phyloP scores from a whole-genome alignment of 768 basidiomycete genomes.

The Flagelloscypha sp. region DNA sequence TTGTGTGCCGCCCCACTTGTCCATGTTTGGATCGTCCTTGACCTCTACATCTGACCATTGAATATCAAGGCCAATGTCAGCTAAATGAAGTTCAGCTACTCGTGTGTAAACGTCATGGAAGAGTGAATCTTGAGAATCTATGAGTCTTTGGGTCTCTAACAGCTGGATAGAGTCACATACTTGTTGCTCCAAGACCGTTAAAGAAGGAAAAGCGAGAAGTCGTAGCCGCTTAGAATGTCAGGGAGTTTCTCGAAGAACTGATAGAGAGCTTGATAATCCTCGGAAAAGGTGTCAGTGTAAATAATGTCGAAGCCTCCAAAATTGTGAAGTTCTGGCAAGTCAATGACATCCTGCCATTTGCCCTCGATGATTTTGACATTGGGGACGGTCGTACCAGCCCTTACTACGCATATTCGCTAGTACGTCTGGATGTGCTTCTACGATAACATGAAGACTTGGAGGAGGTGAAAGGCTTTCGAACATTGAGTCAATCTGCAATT shows the following conservation, averaged over 20 bases:
- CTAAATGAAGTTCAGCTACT: constrained; percentile 77
- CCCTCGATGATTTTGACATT: constrained; percentile 80
- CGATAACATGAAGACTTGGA: constrained; percentile 76
- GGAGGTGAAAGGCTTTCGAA: constrained; percentile 58
- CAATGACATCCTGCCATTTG: constrained; percentile 88
- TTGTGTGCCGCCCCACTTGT: constrained; percentile 69
- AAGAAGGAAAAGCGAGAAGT: constrained; percentile 90
- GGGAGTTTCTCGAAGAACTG: constrained; percentile 78
- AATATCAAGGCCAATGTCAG: constrained; percentile 72
- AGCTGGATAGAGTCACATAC: constrained; percentile 32
- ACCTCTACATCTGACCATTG: constrained; percentile 80
- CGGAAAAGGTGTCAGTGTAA: constrained; percentile 92
- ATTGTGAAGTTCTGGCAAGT: constrained; percentile 44
- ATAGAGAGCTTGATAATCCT: constrained; percentile 72
- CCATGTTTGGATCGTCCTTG: constrained; percentile 36
- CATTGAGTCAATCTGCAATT: constrained; percentile 65
- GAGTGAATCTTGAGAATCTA: constrained; percentile 50
- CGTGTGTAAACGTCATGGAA: constrained; percentile 90
- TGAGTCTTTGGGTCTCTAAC: constrained; percentile 1
- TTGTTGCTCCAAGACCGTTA: constrained; percentile 94
- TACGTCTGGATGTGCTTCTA: constrained; percentile 92
- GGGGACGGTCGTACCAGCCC: constrained; percentile 72
- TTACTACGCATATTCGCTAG: constrained; percentile 66
- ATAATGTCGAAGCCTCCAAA: constrained; percentile 80
- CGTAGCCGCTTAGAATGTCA: constrained; percentile 62